Conservation (phyloP, 768 basidiomycete genomes). For the Neoboletus subvelutipes region DNA sequence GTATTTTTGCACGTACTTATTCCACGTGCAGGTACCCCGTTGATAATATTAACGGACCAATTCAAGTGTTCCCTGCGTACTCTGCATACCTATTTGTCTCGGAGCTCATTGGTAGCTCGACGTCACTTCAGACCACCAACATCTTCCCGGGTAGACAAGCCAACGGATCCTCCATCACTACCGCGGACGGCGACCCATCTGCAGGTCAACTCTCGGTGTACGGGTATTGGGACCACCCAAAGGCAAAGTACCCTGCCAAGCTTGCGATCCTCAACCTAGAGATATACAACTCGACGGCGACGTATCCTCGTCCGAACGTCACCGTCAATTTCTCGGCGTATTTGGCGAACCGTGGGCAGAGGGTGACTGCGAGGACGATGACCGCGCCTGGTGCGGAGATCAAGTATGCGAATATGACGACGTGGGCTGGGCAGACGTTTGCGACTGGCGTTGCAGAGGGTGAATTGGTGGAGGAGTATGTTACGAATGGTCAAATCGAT, state of each 20-base stretch:
- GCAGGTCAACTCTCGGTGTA: constrained; percentile 51
- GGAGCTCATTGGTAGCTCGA: constrained; percentile 47
- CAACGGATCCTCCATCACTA: constrained; percentile 54
- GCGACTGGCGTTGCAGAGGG: constrained; percentile 40
- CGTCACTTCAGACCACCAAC: constrained; percentile 44
- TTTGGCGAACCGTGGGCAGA: constrained; percentile 26
- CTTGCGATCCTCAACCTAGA: constrained; percentile 50
- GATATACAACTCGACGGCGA: constrained; percentile 50
- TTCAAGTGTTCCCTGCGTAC: constrained; percentile 54
- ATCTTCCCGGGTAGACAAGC: constrained; percentile 51
- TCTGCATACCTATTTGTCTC: constrained; percentile 51
- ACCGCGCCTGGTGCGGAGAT: constrained; percentile 51
- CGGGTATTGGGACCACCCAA: constrained; percentile 46
- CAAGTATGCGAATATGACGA: constrained; percentile 42
- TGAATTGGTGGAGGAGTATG: constrained; percentile 38
- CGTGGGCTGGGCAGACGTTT: constrained; percentile 53
- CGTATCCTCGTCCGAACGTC: constrained; percentile 39
- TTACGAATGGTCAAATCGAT: constrained; percentile 33
- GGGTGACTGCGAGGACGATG: constrained; percentile 40
- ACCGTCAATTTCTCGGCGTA: constrained; percentile 48
- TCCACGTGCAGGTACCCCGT: constrained; percentile 43
- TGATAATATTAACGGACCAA: constrained; percentile 46
- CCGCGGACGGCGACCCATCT: constrained; percentile 46
- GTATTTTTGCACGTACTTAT: not conserved
- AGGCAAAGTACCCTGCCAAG: constrained; percentile 40